Evolutionary conservation across 805 yeast genomes (phyloP).

Genomic region (Debaryomyces tyrocola): DNA sequence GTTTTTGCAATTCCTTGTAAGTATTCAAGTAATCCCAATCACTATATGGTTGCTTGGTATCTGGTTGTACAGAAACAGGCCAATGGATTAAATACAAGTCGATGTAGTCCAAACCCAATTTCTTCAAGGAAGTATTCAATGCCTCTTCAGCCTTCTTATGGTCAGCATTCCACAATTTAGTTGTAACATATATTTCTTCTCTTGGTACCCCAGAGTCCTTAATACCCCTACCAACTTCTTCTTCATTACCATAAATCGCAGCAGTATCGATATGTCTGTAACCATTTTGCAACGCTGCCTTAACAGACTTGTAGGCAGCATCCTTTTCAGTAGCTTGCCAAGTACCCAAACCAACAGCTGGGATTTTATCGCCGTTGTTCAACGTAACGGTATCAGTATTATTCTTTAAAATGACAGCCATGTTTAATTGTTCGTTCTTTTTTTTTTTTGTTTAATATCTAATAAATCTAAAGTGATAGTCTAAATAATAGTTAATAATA

Average conservation of each 20-base stretch:
- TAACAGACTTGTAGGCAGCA: constrained; percentile 57
- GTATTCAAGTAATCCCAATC: constrained; percentile 34
- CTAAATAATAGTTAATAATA: no score
- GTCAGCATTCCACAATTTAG: constrained; percentile 60
- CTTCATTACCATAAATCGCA: constrained; percentile 62
- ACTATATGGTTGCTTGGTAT: constrained; percentile 12
- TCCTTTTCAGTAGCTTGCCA: constrained; percentile 56
- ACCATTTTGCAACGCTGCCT: constrained; percentile 61
- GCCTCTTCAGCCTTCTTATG: constrained; percentile 51
- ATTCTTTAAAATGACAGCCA: constrained; percentile 2
- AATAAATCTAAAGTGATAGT: no score
- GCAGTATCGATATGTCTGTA: constrained; percentile 79
- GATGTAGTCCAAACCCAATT: constrained; percentile 68
- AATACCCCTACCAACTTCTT: constrained; percentile 52
- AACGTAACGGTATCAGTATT: constrained; percentile 30
- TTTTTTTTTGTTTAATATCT: no score
- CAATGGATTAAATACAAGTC: constrained; percentile 78
- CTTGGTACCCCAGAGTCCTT: constrained; percentile 61
- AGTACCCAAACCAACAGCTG: constrained; percentile 73
- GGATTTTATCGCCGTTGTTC: constrained; percentile 65
- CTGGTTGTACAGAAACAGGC: constrained; percentile 43
- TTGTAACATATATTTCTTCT: constrained; percentile 62
- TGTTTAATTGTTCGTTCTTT: not conserved
- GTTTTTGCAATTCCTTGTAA: constrained; percentile 44
- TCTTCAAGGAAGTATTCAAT: constrained; percentile 54